Base-by-base conservation (phyloP, 164 flowering plant genomes). In the Aristolochia fimbriata region DNA sequence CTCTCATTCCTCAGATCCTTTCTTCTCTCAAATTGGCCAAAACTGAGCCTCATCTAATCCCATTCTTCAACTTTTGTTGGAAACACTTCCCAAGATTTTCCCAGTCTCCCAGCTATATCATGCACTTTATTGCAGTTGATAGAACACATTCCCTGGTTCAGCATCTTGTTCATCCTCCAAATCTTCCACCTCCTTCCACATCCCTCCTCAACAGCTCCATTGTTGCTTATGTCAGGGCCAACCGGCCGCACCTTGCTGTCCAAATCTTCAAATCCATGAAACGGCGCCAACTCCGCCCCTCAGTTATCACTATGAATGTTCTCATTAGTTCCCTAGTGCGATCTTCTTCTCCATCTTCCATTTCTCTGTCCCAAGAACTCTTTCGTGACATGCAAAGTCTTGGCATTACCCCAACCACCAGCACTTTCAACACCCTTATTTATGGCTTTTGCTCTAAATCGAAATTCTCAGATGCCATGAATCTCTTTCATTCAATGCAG, bases 181-280 rank as follows among this genome's bases (percentile, higher is more conserved):
- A 11, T 58, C 71, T 65, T 47, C 84, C 91, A 1, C 43, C 51
- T 7, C 83, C 80, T 4, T 51, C 80, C 24, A 73, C 61, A 47
- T 57, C 79, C 62, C 79, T 91, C 47, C 72, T 77, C 15, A 86
- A 88, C 66, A 77, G 79, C 6, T 73, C 86, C 48, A 59, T 91
- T 15, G 72, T 70, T 5, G 85, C 86, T 54, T 88, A 86, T 51
- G 71, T 71, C 47, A 76, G 71, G 1, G 57, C 57, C 25, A 67
- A 74, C 0, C 63, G 68, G 31, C 93, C 96, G 60, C 76, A 79
- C 54, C 74, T 79, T 14, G 94, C 94, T 1, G 27, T 67, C 0
- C 75, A 75, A 54, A 57, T 91, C 41, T 88, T 91, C 77, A 68
- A 74, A 55, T 77, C 70, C 61, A 82, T 91, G 94, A 86, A 79